Evolutionary conservation across 805 yeast species (phyloP).

Genomic region (Dipodascus geniculatus): DNA sequence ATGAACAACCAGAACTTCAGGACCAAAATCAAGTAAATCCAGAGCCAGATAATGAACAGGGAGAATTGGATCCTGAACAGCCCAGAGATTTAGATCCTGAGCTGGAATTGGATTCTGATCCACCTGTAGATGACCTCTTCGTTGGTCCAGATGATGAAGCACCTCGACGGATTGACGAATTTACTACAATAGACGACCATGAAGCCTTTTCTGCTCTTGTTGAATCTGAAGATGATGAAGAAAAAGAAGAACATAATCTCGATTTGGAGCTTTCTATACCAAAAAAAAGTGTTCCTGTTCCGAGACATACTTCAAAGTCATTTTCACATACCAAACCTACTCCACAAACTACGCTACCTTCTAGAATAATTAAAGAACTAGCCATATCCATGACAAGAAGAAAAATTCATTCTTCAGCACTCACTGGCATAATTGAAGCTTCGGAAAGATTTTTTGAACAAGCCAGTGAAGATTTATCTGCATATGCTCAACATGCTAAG

Average conservation of each 20-base stretch:
- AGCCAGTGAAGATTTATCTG: slow-evolving; percentile 19
- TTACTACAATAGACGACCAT: not conserved
- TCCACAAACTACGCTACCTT: not conserved
- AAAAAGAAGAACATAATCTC: not conserved
- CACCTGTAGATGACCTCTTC: not conserved
- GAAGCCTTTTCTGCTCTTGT: not conserved
- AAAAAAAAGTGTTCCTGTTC: not conserved
- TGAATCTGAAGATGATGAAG: not conserved
- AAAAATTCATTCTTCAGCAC: slow-evolving; percentile 14
- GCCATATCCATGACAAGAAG: slow-evolving; percentile 8
- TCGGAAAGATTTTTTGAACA: slow-evolving; percentile 23
- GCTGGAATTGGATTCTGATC: not conserved
- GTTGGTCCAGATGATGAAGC: no score
- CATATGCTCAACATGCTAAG: slow-evolving; percentile 26
- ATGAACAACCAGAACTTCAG: no score
- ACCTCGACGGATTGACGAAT: no score
- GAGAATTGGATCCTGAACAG: no score
- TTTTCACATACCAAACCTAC: not conserved
- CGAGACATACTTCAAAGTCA: not conserved
- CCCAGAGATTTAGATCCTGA: no score
- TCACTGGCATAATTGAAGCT: slow-evolving; percentile 16
- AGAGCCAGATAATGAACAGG: no score
- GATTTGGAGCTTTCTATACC: not conserved
- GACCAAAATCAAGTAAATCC: no score
- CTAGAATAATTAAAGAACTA: slow-evolving; percentile 8